phyloP scores from a whole-genome alignment of 345 rosid genomes.

The Lepidium didymum region DNA sequence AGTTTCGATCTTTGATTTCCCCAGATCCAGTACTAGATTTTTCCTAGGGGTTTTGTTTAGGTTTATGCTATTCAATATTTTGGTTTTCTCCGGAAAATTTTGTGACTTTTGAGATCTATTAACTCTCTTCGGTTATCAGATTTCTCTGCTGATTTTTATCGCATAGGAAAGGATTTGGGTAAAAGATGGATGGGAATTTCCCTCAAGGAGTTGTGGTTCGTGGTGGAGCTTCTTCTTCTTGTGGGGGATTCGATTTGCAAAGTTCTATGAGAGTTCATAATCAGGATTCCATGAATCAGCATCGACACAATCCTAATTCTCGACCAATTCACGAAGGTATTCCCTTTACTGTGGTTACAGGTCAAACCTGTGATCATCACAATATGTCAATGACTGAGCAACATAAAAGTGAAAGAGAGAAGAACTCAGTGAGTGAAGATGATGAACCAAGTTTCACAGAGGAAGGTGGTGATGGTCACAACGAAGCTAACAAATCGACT shows the following conservation, averaged over 20 bases:
- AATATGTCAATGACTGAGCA: constrained; percentile 36
- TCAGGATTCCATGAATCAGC: constrained; percentile 48
- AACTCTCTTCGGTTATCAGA: neutral
- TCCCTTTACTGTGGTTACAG: constrained; percentile 64
- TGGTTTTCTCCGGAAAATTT: neutral
- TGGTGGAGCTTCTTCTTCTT: constrained; percentile 52
- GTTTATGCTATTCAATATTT: neutral
- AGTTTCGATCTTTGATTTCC: constrained; percentile 1
- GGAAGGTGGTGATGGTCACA: constrained; percentile 56
- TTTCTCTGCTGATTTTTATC: neutral
- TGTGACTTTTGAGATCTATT: neutral
- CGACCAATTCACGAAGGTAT: constrained; percentile 55
- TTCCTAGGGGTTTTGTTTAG: neutral
- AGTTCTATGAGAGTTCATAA: constrained; percentile 56
- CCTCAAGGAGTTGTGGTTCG: constrained; percentile 66
- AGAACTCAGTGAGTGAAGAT: constrained; percentile 64
- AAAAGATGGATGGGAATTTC: constrained; percentile 59
- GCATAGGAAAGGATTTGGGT: neutral
- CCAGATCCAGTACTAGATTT: neutral
- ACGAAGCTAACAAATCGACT: constrained; percentile 43
- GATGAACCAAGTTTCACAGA: constrained; percentile 77
- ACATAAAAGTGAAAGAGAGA: constrained; percentile 53
- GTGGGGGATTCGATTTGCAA: constrained; percentile 69
- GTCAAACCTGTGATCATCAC: constrained; percentile 51
- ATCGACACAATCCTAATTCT: constrained; percentile 37